Evolutionary conservation across 2,329 filamentous ascomycete species (phyloP), one percentile per base, ranked within the genome.

Genomic region (Huntiella omanensis): DNA sequence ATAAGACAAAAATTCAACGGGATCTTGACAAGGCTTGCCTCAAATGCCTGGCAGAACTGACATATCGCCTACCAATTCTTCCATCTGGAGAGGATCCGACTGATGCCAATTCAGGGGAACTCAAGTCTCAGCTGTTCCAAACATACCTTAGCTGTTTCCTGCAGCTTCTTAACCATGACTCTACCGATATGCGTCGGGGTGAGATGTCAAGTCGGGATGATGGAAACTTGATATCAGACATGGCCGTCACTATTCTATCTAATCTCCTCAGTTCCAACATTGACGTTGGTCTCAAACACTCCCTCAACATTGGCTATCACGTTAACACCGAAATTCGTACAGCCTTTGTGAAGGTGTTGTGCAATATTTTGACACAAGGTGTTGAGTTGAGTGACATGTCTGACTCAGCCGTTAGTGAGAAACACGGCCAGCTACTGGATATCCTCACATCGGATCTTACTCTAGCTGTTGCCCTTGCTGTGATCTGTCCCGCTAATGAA

Each of bases 241-340:
- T 81, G 32, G 71, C 76, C 4, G 81, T 82, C 51, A 73, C 69
- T 8, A 79, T 80, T 11, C 60, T 82, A 10, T 81, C 77, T 1
- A 82, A 82, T 52, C 65, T 82, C 1, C 61, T 82, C 5, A 80
- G 77, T 54, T 76, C 77, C 3, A 82, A 82, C 52, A 79, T 82
- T 32, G 77, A 82, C 53, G 76, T 82, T 34, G 77, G 77, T 2
- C 60, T 82, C 41, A 81, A 82, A 55, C 75, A 80, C 55, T 80
- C 76, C 2, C 60, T 82, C 11, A 76, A 73, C 50, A 80, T 82
- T 49, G 77, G 77, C 10, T 82, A 82, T 54, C 75, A 82, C 54
- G 75, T 80, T 53, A 79, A 80, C 53, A 64, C 77, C 32, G 75
- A 80, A 53, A 80, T 81, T 49, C 68, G 77, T 45, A 80, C 75